Conservation (phyloP, 768 basidiomycete species). For the Pleurotus platypus region DNA sequence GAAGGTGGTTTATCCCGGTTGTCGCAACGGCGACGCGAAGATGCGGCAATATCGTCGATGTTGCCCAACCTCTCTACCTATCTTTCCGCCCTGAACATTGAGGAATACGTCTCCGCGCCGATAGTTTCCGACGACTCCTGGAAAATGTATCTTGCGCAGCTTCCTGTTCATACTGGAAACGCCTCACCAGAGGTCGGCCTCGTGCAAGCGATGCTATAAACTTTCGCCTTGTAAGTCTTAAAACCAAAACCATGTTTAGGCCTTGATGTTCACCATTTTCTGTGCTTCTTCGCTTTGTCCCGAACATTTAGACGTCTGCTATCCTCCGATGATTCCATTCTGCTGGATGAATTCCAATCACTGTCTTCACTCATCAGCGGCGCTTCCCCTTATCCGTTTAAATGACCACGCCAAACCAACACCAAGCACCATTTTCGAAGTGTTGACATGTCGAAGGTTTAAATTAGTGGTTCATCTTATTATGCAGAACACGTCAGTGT, state of each 20-base stretch:
- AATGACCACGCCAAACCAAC: too few species aligned
- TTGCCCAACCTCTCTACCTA: constrained; percentile 38
- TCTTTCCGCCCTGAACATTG: constrained; percentile 42
- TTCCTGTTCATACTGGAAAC: constrained; percentile 41
- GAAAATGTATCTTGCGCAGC: constrained; percentile 38
- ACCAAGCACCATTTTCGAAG: too few species aligned
- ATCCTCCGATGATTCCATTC: too few species aligned
- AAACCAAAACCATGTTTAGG: background rate
- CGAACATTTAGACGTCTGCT: too few species aligned
- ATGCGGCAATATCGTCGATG: constrained; percentile 39
- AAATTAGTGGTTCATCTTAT: background rate
- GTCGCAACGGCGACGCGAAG: constrained; percentile 44
- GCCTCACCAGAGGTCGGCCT: constrained; percentile 32
- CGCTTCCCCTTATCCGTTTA: too few species aligned
- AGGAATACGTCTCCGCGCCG: constrained; percentile 47
- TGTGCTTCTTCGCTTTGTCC: too few species aligned
- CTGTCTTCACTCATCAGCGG: too few species aligned
- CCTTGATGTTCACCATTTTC: too few species aligned
- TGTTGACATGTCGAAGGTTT: too few species aligned
- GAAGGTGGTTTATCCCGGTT: constrained; percentile 43
- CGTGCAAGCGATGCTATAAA: constrained; percentile 41
- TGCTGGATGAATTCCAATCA: too few species aligned
- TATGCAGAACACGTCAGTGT: background rate
- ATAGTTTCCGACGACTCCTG: constrained; percentile 48
- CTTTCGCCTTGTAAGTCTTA: background rate